Evolutionary conservation across 1,284 basidiomycete species (phyloP).

Genomic region (Xerocomus minutiporus): DNA sequence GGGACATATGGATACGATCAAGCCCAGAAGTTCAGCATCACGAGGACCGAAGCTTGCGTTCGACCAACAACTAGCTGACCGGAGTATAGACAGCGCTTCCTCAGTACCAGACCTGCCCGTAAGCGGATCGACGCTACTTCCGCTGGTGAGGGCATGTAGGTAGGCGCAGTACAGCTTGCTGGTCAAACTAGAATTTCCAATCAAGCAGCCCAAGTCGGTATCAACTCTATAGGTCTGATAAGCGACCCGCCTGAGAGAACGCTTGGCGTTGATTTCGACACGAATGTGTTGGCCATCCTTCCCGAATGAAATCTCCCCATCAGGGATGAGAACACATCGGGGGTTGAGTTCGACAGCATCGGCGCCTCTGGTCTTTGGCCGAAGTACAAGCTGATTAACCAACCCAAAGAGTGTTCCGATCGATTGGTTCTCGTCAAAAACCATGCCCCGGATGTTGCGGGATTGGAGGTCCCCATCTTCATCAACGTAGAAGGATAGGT

Average conservation of each 20-base stretch:
- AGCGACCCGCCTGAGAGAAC: background rate
- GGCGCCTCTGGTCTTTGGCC: slow-evolving; percentile 15
- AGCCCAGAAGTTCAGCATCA: slow-evolving; percentile 32
- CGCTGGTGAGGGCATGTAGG: slow-evolving; percentile 44
- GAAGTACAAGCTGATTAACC: slow-evolving; percentile 38
- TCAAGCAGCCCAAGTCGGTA: slow-evolving; percentile 36
- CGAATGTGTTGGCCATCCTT: slow-evolving; percentile 23
- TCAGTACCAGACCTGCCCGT: slow-evolving; percentile 43
- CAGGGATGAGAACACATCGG: slow-evolving; percentile 39
- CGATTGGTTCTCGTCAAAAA: slow-evolving; percentile 24
- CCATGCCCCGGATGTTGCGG: slow-evolving; percentile 18
- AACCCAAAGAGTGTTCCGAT: slow-evolving; percentile 30
- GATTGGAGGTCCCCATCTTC: slow-evolving; percentile 26
- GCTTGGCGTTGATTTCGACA: slow-evolving; percentile 21
- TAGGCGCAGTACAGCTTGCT: slow-evolving; percentile 39
- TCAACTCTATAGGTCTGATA: slow-evolving; percentile 41
- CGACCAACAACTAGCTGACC: slow-evolving; percentile 36
- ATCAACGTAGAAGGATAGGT: slow-evolving; percentile 34
- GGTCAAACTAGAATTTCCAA: slow-evolving; percentile 30
- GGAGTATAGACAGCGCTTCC: slow-evolving; percentile 39
- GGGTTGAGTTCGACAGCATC: slow-evolving; percentile 3
- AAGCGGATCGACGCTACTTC: slow-evolving; percentile 42
- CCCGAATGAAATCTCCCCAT: slow-evolving; percentile 31
- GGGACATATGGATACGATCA: slow-evolving; percentile 37
- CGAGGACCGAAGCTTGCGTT: slow-evolving; percentile 33